Base-by-base conservation (phyloP, 805 yeast genomes). In the Nakazawaea sp. region DNA sequence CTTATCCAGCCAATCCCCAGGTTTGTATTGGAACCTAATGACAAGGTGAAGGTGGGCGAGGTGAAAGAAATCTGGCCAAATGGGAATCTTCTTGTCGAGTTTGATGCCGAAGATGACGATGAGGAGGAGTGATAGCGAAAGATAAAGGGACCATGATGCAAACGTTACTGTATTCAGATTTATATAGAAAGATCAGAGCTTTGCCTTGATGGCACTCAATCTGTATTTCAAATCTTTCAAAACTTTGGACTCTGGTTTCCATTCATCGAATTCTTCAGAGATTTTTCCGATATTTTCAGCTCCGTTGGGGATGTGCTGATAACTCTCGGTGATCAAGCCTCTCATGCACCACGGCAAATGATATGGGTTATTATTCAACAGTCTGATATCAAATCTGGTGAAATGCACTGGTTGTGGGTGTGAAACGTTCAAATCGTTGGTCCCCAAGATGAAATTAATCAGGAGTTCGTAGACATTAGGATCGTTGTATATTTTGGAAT, bases 271-370 rank as follows among this genome's bases (percentile, higher is more conserved):
- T 53, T 83, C 83, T 23, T 66, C 67, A 43, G 81, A 75, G 30
- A 89, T 66, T 33, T 64, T 61, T 23, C 68, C 61, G 18, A 87
- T 73, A 42, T 83, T 86, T 9, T 65, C 62, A n/a, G 65, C 62
- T 10, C 78, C 78, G 33, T 56, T 56, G 16, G 72, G 45, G 3
- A 58, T 29, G 5, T 46, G 44, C 32, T 45, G 47, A 11, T 32
- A 30, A 9, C 49, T 54, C 36, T 80, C 95, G 45, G 75, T 78
- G 21, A 88, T 58, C 30, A 90, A 61, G 0, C 96, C 96, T 30
- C 96, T 63, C 61, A 88, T 73, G 49, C 94, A 83, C 96, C 97
- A 90, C 1, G 97, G 97, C 27, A 90, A 61, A 41, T 82, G 77
- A 51, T 73, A 90, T 0, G 96, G 96, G 56, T 90, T 89, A 19